Percentiles rank a stretch among this genome's conserved stretches.
phyloP scores from a whole-genome alignment of 208 protist species.

The Trypanosoma boissoni region DNA sequence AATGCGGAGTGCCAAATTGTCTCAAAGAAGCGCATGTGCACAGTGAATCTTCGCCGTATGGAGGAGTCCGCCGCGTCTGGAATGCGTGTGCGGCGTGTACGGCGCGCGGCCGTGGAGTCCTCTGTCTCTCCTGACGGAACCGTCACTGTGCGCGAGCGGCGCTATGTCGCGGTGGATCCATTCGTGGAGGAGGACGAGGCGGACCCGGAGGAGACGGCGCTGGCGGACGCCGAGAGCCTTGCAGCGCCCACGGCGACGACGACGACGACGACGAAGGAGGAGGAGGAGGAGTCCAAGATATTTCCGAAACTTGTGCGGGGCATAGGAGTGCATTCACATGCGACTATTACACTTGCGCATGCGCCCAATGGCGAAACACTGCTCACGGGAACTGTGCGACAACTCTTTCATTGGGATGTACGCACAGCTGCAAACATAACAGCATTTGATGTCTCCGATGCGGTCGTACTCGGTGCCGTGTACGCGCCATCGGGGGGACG shows the following conservation, averaged over 20 bases:
- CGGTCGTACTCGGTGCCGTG: conserved; percentile 21
- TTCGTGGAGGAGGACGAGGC: conserved; percentile 37
- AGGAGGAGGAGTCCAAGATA: not conserved
- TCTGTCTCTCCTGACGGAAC: conserved; percentile 30
- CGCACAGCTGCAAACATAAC: conserved; percentile 18
- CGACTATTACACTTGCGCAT: conserved; percentile 7
- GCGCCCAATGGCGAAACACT: conserved; percentile 18
- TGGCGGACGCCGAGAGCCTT: not conserved
- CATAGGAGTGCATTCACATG: conserved; percentile 8
- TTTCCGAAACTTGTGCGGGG: conserved; percentile 15
- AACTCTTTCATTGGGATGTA: conserved; percentile 31
- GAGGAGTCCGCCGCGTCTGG: conserved; percentile 31
- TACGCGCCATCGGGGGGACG: conserved; percentile 18
- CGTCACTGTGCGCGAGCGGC: conserved; percentile 22
- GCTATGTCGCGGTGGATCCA: conserved; percentile 30
- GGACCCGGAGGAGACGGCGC: conserved; percentile 2
- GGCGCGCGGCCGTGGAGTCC: conserved; percentile 38
- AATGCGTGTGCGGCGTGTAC: conserved; percentile 40
- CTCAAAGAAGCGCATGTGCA: conserved; percentile 57
- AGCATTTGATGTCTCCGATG: conserved; percentile 11
- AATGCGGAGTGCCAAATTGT: conserved; percentile 42
- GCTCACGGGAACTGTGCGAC: conserved; percentile 11
- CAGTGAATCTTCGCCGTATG: conserved; percentile 56
- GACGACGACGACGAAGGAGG: conserved; percentile 16
- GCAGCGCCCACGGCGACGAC: not conserved